Evolutionary conservation across 768 basidiomycete species (phyloP), one percentile per base, ranked within the genome.

Genomic region (Asterophora parasitica): DNA sequence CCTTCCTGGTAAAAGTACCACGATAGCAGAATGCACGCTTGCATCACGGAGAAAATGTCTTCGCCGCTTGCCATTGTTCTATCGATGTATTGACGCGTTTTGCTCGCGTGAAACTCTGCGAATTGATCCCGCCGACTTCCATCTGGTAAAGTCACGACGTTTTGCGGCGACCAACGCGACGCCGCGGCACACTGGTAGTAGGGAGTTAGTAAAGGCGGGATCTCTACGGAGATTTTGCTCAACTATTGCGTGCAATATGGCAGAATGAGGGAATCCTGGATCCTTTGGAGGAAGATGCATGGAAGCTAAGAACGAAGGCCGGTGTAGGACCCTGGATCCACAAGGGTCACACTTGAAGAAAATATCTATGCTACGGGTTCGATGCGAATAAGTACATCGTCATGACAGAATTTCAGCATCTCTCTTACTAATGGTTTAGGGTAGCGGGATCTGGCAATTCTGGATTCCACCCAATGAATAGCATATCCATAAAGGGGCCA

Each of bases 1-100:
- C 90, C 89, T 65, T 92, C 90, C 48, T 89, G 85, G 60, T 91
- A 92, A 55, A 92, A 91, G 65, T 89, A 92, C 90, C 90, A 92
- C 1, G 87, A 88, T 13, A 92, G 77, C 17, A 92, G 69, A 52
- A 85, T 84, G 58, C 89, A 90, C 5, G 90, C 90, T 61, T 92
- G 88, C 77, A 92, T 79, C 7, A 92, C 88, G 4, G 79, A 78
- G 63, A 92, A 90, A 47, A 92, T 91, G 55, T 91, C 85, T 63
- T 86, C 81, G 32, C 89, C 89, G 33, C 82, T 88, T n/a, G 84
- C 83, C 87, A 92, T 90, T 16, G 89, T 92, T 57, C 79, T 83
- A 64, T 92, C 90, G 42, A 92, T 91, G 60, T 88, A 90, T 48
- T 84, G 78, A 3, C 90, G 77, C n/a, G 88, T 88, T 67, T 92